Base-by-base conservation (phyloP, 2,329 filamentous ascomycete species). In the Emergomyces pasteurianus region DNA sequence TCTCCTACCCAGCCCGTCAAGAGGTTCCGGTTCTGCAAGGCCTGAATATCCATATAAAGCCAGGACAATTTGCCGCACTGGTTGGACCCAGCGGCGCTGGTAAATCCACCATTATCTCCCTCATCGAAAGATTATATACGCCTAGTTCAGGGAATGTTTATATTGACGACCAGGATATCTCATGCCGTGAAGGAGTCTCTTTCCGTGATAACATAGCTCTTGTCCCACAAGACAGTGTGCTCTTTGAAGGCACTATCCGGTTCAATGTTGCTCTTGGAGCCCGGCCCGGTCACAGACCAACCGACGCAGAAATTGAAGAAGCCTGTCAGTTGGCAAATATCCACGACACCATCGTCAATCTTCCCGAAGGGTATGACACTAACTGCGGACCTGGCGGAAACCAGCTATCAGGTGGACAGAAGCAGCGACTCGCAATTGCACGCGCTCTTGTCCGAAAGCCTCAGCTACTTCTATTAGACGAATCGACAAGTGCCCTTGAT, bases 1-100 rank as follows among this genome's bases (percentile, higher is more conserved):
- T 90, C 67, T 75, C 84, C 0, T 89, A 90, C 65, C 85, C 86
- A 8, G 80, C 84, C 18, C 80, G 86, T 0, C 82, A 83, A 0
- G 78, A 85, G 43, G 75, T 81, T n/a, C 73, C 78, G 54, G 82
- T 88, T 7, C 74, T 90, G 7, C 75, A 80, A 31, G 78, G 77
- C 2, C 71, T 87, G 34, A 80, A 77, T 5, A 75, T 88, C 28
- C 77, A 78, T 1, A 81, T 88, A 34, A 64, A 61, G 10, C 69
- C 73, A 0, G 73, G 73, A 4, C 65, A 73, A 59, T 78, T 77
- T 65, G 75, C 70, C 16, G 79, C 78, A 2, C 74, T 81, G 18
- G 85, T 92, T 5, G 88, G 87, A 10, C 82, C 87, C n/a, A 90
- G 87, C 0, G 87, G 87, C 9, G 86, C 87, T 0, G 88, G 88